Conservation (phyloP, 345 rosid species). For the Moringa oleifera region DNA sequence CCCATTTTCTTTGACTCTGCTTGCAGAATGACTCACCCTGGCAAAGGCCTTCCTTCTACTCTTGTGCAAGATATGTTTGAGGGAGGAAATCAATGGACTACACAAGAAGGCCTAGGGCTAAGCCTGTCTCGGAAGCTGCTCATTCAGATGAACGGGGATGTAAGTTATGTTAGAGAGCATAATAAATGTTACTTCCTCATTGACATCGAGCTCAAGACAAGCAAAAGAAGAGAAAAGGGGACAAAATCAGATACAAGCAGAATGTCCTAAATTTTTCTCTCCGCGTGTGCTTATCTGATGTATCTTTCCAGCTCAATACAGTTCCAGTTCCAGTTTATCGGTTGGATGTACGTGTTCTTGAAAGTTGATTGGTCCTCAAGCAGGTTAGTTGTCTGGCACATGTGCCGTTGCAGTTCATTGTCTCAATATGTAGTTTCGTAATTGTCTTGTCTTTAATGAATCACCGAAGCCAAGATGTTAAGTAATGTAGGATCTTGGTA, state of each 20-base stretch:
- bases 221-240: constrained; percentile 20
- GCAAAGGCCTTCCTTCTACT: constrained; percentile 59
- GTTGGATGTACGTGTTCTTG: neutral
- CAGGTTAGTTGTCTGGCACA: neutral
- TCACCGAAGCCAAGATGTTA: too few species aligned
- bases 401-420: too few species aligned
- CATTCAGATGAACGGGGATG: constrained; percentile 51
- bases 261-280: neutral
- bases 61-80: constrained; percentile 59
- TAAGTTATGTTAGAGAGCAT: constrained; percentile 45
- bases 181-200: constrained; percentile 45
- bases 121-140: constrained; percentile 49
- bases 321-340: neutral
- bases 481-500: too few species aligned
- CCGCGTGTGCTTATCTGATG: neutral
- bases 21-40: constrained; percentile 69
- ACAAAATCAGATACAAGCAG: constrained; percentile 15
- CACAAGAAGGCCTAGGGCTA: constrained; percentile 53
- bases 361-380: neutral
- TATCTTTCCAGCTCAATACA: neutral
- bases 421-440: too few species aligned
- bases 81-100: constrained; percentile 35
- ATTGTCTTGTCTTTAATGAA: too few species aligned
- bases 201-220: constrained; percentile 41
- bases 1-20: neutral